These are phyloP conservation scores for Echium plantagineum DNA, from an alignment of 257 asterid species.

Conservation along the genomic window DNA sequence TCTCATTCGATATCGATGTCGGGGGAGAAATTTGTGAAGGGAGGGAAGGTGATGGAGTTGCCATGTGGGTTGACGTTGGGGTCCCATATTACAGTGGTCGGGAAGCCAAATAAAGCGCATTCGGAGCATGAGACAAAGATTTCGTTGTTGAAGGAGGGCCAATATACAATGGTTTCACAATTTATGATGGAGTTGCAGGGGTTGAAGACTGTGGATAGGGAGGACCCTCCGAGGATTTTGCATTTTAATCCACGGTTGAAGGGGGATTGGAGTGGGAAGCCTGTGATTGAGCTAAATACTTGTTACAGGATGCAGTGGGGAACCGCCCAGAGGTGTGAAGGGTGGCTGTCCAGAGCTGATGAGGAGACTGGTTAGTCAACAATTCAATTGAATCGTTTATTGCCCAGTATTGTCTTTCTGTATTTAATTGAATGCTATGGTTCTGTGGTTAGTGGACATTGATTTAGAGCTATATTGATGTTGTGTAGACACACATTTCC, in stretches of 20 bases:
- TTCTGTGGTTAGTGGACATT: background rate
- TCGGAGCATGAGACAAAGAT: conserved; percentile 64
- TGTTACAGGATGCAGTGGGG: conserved; percentile 99
- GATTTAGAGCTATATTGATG: background rate
- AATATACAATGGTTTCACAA: conserved; percentile 79
- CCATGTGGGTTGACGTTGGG: conserved; percentile 91
- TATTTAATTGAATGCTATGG: background rate
- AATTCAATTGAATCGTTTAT: conserved; percentile 8
- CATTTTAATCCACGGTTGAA: conserved; percentile 81
- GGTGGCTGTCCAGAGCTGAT: conserved; percentile 80
- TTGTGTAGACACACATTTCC: too few relatives aligned
- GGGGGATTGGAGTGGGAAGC: conserved; percentile 95
- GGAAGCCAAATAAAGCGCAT: conserved; percentile 67
- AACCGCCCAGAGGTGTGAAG: conserved; percentile 75
- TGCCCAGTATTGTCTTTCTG: background rate
- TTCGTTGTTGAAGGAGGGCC: conserved; percentile 58
- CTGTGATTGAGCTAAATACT: conserved; percentile 87
- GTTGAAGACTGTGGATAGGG: conserved; percentile 79
- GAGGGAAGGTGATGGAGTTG: conserved; percentile 44
- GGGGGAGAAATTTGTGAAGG: conserved; percentile 42
- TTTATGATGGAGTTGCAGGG: conserved; percentile 96
- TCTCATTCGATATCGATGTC: conserved; percentile 48
- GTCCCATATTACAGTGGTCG: conserved; percentile 75
- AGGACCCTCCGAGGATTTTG: conserved; percentile 85
- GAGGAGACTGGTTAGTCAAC: conserved; percentile 77